A percentile compares a stretch with the other conserved stretches of the same genome.
Conservation (phyloP, 1,284 basidiomycete species). For the Ceratobasidium sp. region DNA sequence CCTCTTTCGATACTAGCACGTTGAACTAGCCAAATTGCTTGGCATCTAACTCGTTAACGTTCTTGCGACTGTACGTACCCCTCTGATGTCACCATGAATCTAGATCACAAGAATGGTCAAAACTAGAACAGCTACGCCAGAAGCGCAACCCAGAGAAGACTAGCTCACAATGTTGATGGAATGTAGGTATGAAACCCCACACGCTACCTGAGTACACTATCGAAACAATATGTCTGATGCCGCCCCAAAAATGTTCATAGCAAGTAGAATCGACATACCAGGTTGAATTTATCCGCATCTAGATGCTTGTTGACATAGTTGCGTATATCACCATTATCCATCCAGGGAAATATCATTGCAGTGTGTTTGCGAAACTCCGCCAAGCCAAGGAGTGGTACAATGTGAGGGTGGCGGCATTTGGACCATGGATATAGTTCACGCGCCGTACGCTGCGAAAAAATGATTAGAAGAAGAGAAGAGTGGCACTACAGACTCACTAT, state of each 20-base stretch:
- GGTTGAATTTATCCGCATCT: not conserved
- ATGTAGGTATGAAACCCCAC: conserved; percentile 7
- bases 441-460: not conserved
- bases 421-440: conserved; percentile 7
- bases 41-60: too few relatives aligned
- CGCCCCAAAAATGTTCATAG: not conserved
- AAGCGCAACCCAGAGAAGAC: too few relatives aligned
- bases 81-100: not conserved
- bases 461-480: too few relatives aligned
- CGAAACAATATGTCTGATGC: not conserved
- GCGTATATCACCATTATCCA: not conserved
- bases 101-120: not conserved
- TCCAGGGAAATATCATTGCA: conserved; percentile 14
- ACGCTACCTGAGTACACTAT: not conserved
- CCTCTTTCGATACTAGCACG: not conserved
- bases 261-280: not conserved
- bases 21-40: not conserved
- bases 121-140: too few relatives aligned
- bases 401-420: conserved; percentile 8
- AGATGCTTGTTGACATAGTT: not conserved
- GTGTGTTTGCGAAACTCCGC: not conserved
- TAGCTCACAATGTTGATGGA: conserved; percentile 1
- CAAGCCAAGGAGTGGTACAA: not conserved
- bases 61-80: not conserved
- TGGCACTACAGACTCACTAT: too few relatives aligned